phyloP scores from a whole-genome alignment of 2,329 filamentous ascomycete genomes.

The Calonectria pseudoreteaudii region DNA sequence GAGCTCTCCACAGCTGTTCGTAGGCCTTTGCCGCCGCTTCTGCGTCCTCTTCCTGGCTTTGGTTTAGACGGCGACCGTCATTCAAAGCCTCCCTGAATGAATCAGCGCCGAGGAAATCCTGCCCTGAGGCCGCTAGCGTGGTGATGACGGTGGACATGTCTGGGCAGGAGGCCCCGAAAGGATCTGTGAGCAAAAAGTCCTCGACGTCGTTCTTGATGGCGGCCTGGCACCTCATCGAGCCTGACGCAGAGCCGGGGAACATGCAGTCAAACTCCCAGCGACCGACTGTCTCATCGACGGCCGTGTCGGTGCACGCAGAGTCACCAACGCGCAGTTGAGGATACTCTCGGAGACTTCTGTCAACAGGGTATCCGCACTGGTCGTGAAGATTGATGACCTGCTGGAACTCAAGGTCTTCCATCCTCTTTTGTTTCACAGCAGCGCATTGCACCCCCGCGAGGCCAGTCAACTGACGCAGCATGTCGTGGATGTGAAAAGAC shows the following conservation, averaged over 20 bases:
- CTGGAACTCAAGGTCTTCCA: conserved; percentile 44
- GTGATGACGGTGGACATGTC: conserved; percentile 50
- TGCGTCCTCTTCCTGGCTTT: conserved; percentile 33
- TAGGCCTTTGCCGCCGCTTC: conserved; percentile 45
- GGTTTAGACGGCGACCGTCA: conserved; percentile 38
- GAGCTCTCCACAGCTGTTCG: conserved; percentile 45
- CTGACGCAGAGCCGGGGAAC: conserved; percentile 49
- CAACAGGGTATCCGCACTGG: conserved; percentile 49
- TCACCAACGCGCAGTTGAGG: conserved; percentile 48
- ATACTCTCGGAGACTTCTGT: conserved; percentile 41
- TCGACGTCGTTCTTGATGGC: conserved; percentile 47
- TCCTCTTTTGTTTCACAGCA: conserved; percentile 36
- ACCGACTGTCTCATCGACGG: conserved; percentile 43
- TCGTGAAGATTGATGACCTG: conserved; percentile 49
- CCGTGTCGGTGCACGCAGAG: conserved; percentile 45
- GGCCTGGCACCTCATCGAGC: conserved; percentile 44
- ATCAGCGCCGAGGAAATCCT: conserved; percentile 44
- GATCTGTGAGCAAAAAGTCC: conserved; percentile 49
- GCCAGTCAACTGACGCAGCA: conserved; percentile 49
- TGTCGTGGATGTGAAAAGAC: conserved; percentile 46
- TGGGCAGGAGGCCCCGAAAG: conserved; percentile 51
- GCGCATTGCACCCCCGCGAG: conserved; percentile 48
- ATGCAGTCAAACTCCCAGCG: conserved; percentile 51
- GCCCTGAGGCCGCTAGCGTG: conserved; percentile 43
- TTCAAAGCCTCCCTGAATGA: conserved; percentile 43